phyloP scores from a whole-genome alignment of 192 early-diverging fungal species.

The Backusella liffmaniae region DNA sequence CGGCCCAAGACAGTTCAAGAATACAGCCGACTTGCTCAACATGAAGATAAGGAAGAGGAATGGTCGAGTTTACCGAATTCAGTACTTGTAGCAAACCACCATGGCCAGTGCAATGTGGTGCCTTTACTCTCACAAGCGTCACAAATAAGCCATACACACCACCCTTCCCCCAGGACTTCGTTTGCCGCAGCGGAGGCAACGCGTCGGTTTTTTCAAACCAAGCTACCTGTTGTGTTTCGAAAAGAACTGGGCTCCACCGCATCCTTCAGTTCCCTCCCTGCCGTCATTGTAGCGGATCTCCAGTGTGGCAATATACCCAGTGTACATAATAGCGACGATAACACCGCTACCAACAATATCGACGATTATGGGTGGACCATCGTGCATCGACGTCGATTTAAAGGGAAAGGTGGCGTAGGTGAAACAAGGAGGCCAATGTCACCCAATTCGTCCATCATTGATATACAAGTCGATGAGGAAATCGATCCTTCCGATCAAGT shows the following conservation, averaged over 20 bases:
- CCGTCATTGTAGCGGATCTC: slow-evolving; percentile 29
- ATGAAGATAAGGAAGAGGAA: slow-evolving; percentile 24
- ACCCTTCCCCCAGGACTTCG: neutral
- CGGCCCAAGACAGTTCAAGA: neutral
- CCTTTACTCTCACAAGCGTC: slow-evolving; percentile 2
- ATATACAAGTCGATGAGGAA: neutral
- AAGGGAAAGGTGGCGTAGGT: neutral
- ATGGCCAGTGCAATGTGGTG: slow-evolving; percentile 2
- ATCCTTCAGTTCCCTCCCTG: slow-evolving; percentile 18
- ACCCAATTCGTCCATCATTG: neutral
- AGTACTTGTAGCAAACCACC: slow-evolving; percentile 1
- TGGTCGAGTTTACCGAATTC: slow-evolving; percentile 16
- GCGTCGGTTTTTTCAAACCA: slow-evolving; percentile 22
- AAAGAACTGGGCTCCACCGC: slow-evolving; percentile 15
- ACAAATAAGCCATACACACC: neutral
- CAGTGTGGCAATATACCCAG: slow-evolving; percentile 23
- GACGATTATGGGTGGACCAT: slow-evolving; percentile 31
- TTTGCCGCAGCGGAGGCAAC: slow-evolving; percentile 11
- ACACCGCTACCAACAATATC: neutral
- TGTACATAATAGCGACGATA: neutral
- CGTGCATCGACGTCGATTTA: slow-evolving; percentile 25
- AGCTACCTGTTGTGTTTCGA: slow-evolving; percentile 27
- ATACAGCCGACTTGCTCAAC: slow-evolving; percentile 21
- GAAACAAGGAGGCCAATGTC: neutral
- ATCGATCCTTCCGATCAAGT: slow-evolving; percentile 15